phyloP scores from a whole-genome alignment of 768 basidiomycete species.

The Termitomyces sp. region DNA sequence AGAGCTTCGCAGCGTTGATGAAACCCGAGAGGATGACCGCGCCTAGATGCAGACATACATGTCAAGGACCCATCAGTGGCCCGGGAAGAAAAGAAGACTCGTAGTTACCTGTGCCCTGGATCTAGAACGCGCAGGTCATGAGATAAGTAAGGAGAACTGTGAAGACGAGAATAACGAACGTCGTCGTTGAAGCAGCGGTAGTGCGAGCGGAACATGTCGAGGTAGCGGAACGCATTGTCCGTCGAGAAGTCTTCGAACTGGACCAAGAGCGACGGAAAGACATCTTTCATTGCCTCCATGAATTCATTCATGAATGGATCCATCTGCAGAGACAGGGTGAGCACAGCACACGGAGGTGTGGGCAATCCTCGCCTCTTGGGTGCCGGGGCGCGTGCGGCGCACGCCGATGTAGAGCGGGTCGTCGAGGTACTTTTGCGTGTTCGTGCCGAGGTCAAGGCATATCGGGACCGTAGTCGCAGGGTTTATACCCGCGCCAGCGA shows the following conservation, averaged over 20 bases:
- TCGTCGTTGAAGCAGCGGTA: conserved; percentile 72
- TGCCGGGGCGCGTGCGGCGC: conserved; percentile 44
- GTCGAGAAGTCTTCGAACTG: conserved; percentile 78
- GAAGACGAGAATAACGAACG: conserved; percentile 41
- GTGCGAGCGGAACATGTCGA: conserved; percentile 52
- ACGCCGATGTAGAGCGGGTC: conserved; percentile 77
- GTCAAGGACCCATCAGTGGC: conserved; percentile 3
- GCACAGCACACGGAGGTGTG: too few species aligned
- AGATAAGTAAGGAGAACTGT: conserved; percentile 9
- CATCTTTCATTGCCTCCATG: conserved; percentile 59
- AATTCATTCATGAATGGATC: conserved; percentile 74
- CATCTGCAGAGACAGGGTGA: conserved; percentile 35
- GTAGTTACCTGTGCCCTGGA: conserved; percentile 53
- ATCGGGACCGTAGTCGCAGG: conserved; percentile 55
- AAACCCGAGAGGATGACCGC: conserved; percentile 74
- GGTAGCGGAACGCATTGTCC: conserved; percentile 71
- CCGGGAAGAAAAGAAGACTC: not conserved
- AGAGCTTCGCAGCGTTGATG: conserved; percentile 62
- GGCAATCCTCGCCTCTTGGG: conserved; percentile 35
- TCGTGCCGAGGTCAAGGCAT: conserved; percentile 72
- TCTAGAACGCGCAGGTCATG: conserved; percentile 24
- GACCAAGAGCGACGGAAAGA: conserved; percentile 64
- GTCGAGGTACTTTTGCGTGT: conserved; percentile 56
- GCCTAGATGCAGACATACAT: conserved; percentile 25
- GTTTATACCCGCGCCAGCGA: conserved; percentile 64